phyloP scores from a whole-genome alignment of 2,329 filamentous ascomycete genomes.

The Phialophora expanda region DNA sequence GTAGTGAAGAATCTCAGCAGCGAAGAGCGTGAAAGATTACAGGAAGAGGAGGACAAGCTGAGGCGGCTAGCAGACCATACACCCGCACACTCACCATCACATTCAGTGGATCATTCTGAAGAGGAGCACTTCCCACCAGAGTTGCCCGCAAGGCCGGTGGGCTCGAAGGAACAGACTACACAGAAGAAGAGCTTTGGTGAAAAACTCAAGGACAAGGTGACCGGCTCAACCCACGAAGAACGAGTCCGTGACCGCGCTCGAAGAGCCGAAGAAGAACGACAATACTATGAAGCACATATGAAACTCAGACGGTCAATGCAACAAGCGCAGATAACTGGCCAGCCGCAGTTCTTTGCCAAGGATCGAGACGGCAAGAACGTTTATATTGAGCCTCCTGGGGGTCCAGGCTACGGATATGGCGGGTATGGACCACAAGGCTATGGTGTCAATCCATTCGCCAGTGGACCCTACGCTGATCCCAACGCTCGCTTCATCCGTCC shows the following conservation, averaged over 20 bases:
- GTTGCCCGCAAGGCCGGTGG: constrained; percentile 30
- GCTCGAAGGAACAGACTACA: constrained; percentile 33
- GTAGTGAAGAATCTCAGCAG: constrained; percentile 57
- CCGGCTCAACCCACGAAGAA: constrained; percentile 61
- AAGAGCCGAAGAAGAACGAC: constrained; percentile 57
- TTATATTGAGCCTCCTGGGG: constrained; percentile 62
- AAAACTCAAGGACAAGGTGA: constrained; percentile 65
- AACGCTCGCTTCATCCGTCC: constrained; percentile 59
- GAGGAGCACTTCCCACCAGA: constrained; percentile 38
- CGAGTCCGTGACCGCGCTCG: constrained; percentile 54
- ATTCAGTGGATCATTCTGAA: constrained; percentile 26
- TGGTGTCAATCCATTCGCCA: constrained; percentile 55
- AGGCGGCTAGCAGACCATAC: constrained; percentile 34
- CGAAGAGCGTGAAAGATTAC: constrained; percentile 57
- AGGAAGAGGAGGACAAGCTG: constrained; percentile 42
- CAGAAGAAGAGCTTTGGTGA: constrained; percentile 56
- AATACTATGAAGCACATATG: constrained; percentile 60
- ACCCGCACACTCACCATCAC: not conserved
- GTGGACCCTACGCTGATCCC: constrained; percentile 54
- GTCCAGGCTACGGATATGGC: constrained; percentile 30
- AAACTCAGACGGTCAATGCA: constrained; percentile 58
- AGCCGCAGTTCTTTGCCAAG: constrained; percentile 62
- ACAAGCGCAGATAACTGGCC: constrained; percentile 58
- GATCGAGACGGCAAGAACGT: constrained; percentile 61
- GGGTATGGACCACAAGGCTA: constrained; percentile 33